Evolutionary conservation across 352 stramenopile genomes (phyloP), one percentile per base, ranked within the genome.

Genomic region (Pythium myriotylum): DNA sequence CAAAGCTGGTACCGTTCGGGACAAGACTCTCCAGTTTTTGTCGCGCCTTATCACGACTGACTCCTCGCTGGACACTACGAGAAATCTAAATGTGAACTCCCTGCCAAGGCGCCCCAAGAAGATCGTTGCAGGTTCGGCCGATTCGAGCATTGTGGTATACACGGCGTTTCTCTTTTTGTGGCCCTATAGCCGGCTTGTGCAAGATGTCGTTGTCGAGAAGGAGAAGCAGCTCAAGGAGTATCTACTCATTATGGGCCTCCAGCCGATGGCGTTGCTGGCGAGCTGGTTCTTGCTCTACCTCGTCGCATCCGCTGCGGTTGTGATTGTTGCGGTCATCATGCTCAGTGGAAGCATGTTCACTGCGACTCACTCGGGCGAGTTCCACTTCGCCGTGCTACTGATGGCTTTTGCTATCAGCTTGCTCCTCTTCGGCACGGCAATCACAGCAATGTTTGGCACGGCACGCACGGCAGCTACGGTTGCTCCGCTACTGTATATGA

Each of bases 151-250:
- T 49, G 73, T 93, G 3, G 74, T 92, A 24, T 92, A 76, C 49
- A 74, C 91, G 59, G 70, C 68, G 20, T 93, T 93, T 27, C 37
- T 92, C 12, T 95, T 94, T 49, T 48, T 98, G 48, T 97, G 91
- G 75, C 91, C 92, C 6, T 95, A 89, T 41, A 84, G 77, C 17
- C 81, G 85, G 5, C 70, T 97, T 37, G 76, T 97, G 46, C 89
- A 89, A 29, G 79, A 91, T 32, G 71, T 97, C 19, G 89, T 98
- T 33, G 60, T 81, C 32, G 92, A 98, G 42, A 97, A 97, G 62
- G 92, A 98, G 70, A 89, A 81, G 43, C 79, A 92, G 55, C 67
- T 96, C 29, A 92, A 94, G 59, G 87, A 97, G 49, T 94, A 93
- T 56, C 46, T 97, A 70, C 73, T 96, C 48, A 97, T 97, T 42